Percentiles rank a stretch among this genome's conserved stretches.
Conservation (phyloP, 345 rosid species). For the Laguncularia racemosa region DNA sequence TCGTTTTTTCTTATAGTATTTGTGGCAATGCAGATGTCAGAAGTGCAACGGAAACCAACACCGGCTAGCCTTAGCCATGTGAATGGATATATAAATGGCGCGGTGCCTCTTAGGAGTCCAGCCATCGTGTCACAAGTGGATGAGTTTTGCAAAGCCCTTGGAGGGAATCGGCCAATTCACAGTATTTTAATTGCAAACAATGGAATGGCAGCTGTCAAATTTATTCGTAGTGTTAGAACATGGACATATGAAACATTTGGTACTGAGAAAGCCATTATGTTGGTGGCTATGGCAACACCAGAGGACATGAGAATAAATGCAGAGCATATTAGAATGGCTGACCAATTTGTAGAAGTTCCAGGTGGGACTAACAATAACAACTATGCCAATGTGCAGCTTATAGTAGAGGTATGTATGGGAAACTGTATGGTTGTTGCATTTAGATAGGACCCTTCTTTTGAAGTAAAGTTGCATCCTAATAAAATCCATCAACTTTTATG, state of each 20-base stretch:
- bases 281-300: constrained; percentile 99
- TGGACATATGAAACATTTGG: constrained; percentile 99
- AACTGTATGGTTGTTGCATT: not conserved
- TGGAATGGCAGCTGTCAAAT: constrained; percentile 99
- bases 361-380: constrained; percentile 99
- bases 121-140: constrained; percentile 58
- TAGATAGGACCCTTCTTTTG: no score
- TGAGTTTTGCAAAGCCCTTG: constrained; percentile 75
- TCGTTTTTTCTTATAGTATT: not conserved
- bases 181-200: constrained; percentile 94
- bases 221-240: constrained; percentile 86
- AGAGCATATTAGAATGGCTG: constrained; percentile 96
- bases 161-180: constrained; percentile 79
- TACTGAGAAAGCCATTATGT: constrained; percentile 80
- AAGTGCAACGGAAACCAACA: constrained; percentile 39
- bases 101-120: constrained; percentile 45
- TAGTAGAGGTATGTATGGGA: constrained; percentile 69
- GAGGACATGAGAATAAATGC: constrained; percentile 99
- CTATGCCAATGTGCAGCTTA: constrained; percentile 98
- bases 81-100: constrained; percentile 51
- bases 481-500: no score
- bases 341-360: constrained; percentile 99
- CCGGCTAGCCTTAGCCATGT: constrained; percentile 36
- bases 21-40: constrained; percentile 33
- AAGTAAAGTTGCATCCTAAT: no score